Evolutionary conservation across 306 rosid species (phyloP), one percentile per base, ranked within the genome.

Genomic region (Vigna unguiculata): DNA sequence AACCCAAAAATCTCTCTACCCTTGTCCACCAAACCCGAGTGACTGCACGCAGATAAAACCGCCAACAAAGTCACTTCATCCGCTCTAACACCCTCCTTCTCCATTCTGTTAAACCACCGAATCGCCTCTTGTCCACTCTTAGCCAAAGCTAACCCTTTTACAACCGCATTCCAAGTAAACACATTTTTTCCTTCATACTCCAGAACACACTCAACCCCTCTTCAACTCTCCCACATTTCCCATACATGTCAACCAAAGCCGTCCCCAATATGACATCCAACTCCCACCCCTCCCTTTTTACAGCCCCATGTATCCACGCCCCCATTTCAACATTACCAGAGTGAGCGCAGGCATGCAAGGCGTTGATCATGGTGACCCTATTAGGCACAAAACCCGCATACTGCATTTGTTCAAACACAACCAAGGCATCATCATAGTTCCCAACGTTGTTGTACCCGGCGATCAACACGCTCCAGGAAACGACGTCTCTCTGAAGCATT

Each of bases 401-500:
- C 46, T 91, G 97, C 98, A 93, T 91, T 45, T 78, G 86, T 65
- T 93, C 91, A 70, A 91, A 91, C 12, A 79, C 83, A 74, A 88
- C 75, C 87, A 93, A 82, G 0, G 98, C 96, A 30, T 88, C 90
- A 2, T 82, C 85, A 22, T 68, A 82, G 70, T 16, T 71, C 59
- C 81, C 76, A 25, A 72, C 67, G 71, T 65, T 80, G 34, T 82
- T 77, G 59, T 82, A 89, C 41, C 90, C 96, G 85, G 78, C 86
- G 24, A 91, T 87, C 84, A 93, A 17, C 16, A 87, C 90, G 6
- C 89, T 93, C 98, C 98, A 90, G 6, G 97, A 91, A 58, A 93
- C 97, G 49, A 93, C 96, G 77, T 93, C 96, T 71, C 86, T 87
- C 0, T 78, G 87, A 51, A 57, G 85, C 97, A 91, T 90, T 88